Evolutionary conservation across 768 basidiomycete species (phyloP).

Genomic region (Strobilomyces dryophilus): DNA sequence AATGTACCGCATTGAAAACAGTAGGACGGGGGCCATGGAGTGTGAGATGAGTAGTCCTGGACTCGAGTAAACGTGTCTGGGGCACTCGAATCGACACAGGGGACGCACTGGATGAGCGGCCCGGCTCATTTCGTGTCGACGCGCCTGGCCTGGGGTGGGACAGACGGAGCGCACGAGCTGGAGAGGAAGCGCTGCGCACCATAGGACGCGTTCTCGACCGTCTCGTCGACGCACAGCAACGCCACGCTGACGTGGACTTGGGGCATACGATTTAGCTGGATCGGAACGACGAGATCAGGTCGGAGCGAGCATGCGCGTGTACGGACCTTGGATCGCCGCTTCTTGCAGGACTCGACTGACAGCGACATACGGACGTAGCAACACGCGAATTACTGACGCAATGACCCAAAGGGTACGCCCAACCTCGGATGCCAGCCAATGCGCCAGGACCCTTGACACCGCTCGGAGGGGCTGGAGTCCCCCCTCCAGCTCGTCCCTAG

Average conservation of each 20-base stretch:
- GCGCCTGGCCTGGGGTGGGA: slow-evolving; percentile 45
- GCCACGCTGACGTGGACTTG: too few relatives aligned
- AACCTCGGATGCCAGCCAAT: too few relatives aligned
- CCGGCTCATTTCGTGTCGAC: slow-evolving; percentile 83
- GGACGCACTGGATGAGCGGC: too few relatives aligned
- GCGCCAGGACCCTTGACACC: too few relatives aligned
- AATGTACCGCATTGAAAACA: too few relatives aligned
- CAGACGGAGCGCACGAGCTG: not conserved
- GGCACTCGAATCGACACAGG: too few relatives aligned
- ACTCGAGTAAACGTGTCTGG: too few relatives aligned
- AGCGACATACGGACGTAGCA: slow-evolving; percentile 18
- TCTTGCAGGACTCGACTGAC: slow-evolving; percentile 41
- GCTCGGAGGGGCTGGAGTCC: too few relatives aligned
- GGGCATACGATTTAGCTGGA: slow-evolving; percentile 65
- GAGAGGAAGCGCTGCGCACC: slow-evolving; percentile 45
- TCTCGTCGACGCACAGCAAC: slow-evolving; percentile 64
- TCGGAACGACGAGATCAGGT: not conserved
- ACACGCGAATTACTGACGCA: too few relatives aligned
- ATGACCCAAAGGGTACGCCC: slow-evolving; percentile 1
- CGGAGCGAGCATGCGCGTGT: not conserved
- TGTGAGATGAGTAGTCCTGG: too few relatives aligned
- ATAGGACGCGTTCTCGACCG: slow-evolving; percentile 88
- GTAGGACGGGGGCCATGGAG: too few relatives aligned
- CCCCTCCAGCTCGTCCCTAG: too few relatives aligned
- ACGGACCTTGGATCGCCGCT: slow-evolving; percentile 33